These are phyloP conservation scores for Chalciporus piperatoides DNA, from an alignment of 1,284 basidiomycete genomes.

Conservation along the genomic window DNA sequence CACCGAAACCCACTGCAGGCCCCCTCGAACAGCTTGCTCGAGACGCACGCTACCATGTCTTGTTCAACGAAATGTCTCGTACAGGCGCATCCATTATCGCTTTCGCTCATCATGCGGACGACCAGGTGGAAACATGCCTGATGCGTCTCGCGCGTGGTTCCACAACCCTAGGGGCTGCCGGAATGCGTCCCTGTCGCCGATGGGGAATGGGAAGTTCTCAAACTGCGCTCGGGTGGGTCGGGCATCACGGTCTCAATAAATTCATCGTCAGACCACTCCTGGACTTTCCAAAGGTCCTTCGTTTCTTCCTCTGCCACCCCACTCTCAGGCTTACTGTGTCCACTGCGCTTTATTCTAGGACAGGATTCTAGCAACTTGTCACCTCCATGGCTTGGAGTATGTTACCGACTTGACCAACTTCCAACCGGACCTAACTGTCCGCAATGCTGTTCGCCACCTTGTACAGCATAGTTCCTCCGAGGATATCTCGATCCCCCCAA, in stretches of 20 bases:
- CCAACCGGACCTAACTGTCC: conserved; percentile 61
- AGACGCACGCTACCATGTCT: conserved; percentile 50
- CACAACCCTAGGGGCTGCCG: conserved; percentile 51
- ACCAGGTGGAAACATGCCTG: conserved; percentile 74
- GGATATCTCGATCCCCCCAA: conserved; percentile 22
- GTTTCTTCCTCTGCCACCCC: conserved; percentile 5
- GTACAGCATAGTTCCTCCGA: conserved; percentile 22
- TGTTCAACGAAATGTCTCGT: conserved; percentile 50
- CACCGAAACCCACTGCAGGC: conserved; percentile 36
- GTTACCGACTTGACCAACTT: conserved; percentile 67
- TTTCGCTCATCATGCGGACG: conserved; percentile 72
- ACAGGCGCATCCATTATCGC: conserved; percentile 45
- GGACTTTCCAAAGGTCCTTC: conserved; percentile 57
- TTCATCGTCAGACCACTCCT: conserved; percentile 72
- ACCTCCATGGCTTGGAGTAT: conserved; percentile 55
- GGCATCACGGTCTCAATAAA: conserved; percentile 53
- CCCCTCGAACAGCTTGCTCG: conserved; percentile 57
- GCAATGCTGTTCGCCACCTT: conserved; percentile 63
- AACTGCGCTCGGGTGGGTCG: conserved; percentile 39
- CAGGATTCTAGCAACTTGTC: conserved; percentile 70
- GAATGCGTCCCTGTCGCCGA: conserved; percentile 60
- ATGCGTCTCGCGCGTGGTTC: conserved; percentile 62
- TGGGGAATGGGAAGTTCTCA: conserved; percentile 68
- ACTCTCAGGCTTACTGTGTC: not conserved
- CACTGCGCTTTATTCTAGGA: conserved; percentile 42